Conservation (phyloP, 1,284 basidiomycete genomes). For the Somion occarium region DNA sequence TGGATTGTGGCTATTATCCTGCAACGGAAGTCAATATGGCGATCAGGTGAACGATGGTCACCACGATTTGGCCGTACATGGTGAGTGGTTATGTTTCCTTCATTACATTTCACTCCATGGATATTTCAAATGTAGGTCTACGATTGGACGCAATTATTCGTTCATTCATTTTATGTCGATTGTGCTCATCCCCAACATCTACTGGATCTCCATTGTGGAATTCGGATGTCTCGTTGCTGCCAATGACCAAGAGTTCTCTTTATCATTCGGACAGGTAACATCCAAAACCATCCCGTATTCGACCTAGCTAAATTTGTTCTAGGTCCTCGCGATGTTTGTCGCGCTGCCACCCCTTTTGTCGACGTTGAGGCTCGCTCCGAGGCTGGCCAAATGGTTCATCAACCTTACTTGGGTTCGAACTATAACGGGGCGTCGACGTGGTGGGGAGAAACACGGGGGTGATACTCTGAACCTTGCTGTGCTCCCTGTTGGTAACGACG, state of each 20-base stretch:
- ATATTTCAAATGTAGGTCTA: constrained; percentile 2
- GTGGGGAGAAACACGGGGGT: not conserved
- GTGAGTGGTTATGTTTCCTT: not conserved
- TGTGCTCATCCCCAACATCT: constrained; percentile 4
- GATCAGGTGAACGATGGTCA: not conserved
- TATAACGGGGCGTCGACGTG: not conserved
- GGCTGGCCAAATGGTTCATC: not conserved
- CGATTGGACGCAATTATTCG: constrained; percentile 5
- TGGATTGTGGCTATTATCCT: not conserved
- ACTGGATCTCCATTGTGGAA: constrained; percentile 8
- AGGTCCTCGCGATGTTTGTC: constrained; percentile 10
- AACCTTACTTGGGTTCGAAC: not conserved
- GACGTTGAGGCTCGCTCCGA: not conserved
- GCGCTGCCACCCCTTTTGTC: constrained; percentile 3
- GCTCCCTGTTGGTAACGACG: too few species aligned
- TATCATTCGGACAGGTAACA: constrained; percentile 3
- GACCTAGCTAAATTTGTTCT: not conserved
- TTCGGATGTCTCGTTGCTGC: not conserved
- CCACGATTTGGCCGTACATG: constrained; percentile 2
- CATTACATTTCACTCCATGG: not conserved
- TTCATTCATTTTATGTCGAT: constrained; percentile 10
- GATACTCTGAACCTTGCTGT: too few species aligned
- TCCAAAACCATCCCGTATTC: not conserved
- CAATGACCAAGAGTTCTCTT: constrained; percentile 1
- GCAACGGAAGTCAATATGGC: constrained; percentile 3